These are phyloP conservation scores for Hypoxylon rickii DNA, from an alignment of 495 filamentous ascomycete species.

Conservation along the genomic window DNA sequence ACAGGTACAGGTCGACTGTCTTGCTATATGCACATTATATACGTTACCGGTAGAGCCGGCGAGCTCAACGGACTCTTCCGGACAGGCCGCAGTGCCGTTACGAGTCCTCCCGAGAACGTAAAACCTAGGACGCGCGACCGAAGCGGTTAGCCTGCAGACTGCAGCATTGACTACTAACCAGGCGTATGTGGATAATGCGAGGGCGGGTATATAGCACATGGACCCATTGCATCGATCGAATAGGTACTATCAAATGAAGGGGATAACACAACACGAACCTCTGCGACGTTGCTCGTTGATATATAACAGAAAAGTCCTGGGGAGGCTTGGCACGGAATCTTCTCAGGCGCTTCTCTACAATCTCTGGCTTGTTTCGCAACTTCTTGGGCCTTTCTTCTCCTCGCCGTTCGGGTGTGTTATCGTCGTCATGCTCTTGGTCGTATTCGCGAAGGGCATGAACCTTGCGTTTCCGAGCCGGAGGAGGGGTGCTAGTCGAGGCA, in stretches of 20 bases:
- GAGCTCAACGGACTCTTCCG: conserved; percentile 62
- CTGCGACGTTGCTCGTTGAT: conserved; percentile 47
- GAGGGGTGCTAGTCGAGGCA: not conserved
- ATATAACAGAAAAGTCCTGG: conserved; percentile 41
- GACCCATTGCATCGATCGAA: no score
- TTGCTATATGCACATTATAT: conserved; percentile 61
- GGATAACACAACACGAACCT: no score
- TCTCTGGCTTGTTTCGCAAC: not conserved
- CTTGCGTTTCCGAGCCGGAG: conserved; percentile 26
- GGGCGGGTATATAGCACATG: no score
- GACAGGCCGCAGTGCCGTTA: conserved; percentile 29
- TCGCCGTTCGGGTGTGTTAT: not conserved
- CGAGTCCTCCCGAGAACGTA: conserved; percentile 47
- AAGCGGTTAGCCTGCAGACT: not conserved
- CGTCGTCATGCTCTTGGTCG: not conserved
- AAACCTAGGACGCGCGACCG: conserved; percentile 26
- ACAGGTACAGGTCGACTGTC: conserved; percentile 68
- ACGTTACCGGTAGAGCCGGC: conserved; percentile 78
- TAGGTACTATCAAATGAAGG: no score
- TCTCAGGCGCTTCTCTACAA: conserved; percentile 29
- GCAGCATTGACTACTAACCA: no score
- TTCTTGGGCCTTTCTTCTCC: conserved; percentile 4
- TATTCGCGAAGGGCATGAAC: not conserved
- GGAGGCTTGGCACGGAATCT: conserved; percentile 44
- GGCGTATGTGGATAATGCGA: no score